A percentile compares a stretch with the other conserved stretches of the same genome.
phyloP scores from a whole-genome alignment of 257 asterid species.

The Solanum medicagineum region DNA sequence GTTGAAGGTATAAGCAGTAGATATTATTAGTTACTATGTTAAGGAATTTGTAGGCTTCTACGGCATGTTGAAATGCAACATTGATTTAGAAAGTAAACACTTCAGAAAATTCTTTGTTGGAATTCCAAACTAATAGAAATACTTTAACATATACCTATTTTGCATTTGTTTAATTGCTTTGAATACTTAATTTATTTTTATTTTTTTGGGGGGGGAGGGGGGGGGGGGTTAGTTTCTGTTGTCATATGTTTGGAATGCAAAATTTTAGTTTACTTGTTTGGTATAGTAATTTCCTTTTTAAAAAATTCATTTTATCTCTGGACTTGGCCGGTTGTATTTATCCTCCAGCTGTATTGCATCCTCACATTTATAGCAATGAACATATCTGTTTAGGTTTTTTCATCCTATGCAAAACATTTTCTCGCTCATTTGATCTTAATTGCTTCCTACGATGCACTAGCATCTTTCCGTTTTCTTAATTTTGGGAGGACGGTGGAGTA shows the following conservation, averaged over 20 bases:
- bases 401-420: background rate
- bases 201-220: no score
- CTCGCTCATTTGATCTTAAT: background rate
- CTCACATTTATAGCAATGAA: slow-evolving; percentile 90
- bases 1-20: background rate
- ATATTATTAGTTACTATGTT: background rate
- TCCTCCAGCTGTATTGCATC: slow-evolving; percentile 80
- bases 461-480: background rate
- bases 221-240: no score
- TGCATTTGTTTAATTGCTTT: background rate
- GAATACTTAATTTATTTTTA: no score
- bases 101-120: background rate
- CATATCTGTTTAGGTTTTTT: slow-evolving; percentile 80
- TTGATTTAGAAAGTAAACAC: background rate
- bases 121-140: background rate
- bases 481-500: background rate
- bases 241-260: background rate
- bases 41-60: background rate
- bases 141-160: background rate
- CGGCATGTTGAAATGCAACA: background rate
- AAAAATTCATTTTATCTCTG: background rate
- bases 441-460: background rate
- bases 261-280: background rate
- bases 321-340: slow-evolving; percentile 48
- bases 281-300: background rate